Evolutionary conservation across 768 basidiomycete species (phyloP), one percentile per base, ranked within the genome.

Genomic region (Suillus paluster): DNA sequence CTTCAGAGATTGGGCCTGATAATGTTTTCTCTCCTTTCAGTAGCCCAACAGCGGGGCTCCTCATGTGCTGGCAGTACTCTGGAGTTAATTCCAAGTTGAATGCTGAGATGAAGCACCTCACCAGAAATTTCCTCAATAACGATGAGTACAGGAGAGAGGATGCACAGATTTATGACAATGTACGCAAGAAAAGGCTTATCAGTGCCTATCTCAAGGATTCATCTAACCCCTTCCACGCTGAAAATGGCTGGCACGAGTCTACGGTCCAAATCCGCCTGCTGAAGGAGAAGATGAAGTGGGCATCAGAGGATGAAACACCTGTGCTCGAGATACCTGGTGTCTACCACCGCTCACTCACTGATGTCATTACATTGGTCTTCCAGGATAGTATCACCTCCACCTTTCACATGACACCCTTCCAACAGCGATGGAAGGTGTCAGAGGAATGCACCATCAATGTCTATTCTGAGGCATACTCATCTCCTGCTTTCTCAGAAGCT

Each of bases 51-150:
- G 58, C 61, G 4, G 73, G 67, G 52, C 66, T 68, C 0, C 71
- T 78, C 39, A 71, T 75, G 70, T 23, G 53, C 8, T 78, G 78
- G 77, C 59, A 67, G 5, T 75, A 73, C 57, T 65, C 64, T 19
- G 71, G 73, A 0, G 74, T 69, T 2, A 67, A 52, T 17, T 25
- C 25, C 1, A 78, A 77, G 57, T 75, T 77, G 2, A 53, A 60
- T 10, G 45, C 21, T 2, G 75, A 77, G 44, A 48, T 74, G 0
- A 56, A 77, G 17, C 62, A 63, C 5, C 66, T 78, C 1, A 38
- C 71, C 15, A 63, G 74, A 4, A 69, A 71, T 11, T 46, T 76
- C 23, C 50, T 77, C 10, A 19, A 53, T 0, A 65, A 68, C n/a
- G 41, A 46, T 4, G 61, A 62, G 14, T 77, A 78, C 61, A 56